A percentile compares a stretch with the other conserved stretches of the same genome.
Conservation (phyloP, 441 rosid genomes). For the Gossypium lobatum region DNA sequence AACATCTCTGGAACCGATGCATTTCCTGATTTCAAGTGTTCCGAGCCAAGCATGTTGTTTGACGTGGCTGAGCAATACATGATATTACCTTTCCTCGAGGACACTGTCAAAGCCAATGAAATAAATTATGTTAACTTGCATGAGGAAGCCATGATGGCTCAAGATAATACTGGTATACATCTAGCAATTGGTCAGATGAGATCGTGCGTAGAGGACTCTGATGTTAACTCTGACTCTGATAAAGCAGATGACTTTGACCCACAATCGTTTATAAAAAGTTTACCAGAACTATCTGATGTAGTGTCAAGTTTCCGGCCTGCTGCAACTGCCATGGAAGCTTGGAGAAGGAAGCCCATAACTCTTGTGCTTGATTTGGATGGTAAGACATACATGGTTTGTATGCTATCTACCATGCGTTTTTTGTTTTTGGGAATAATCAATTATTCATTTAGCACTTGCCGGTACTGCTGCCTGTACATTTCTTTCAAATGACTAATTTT, state of each 20-base stretch:
- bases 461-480: neutral
- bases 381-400: conserved; percentile 24
- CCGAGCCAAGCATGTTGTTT: conserved; percentile 51
- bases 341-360: conserved; percentile 55
- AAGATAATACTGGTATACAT: conserved; percentile 48
- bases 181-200: conserved; percentile 57
- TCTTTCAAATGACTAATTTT: conserved; percentile 7
- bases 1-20: conserved; percentile 37
- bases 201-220: conserved; percentile 44
- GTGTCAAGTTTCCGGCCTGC: conserved; percentile 51
- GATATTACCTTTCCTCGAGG: conserved; percentile 74
- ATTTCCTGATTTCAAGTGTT: conserved; percentile 56
- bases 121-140: conserved; percentile 38
- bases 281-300: conserved; percentile 82
- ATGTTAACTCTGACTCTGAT: conserved; percentile 43
- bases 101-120: conserved; percentile 41
- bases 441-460: neutral
- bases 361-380: conserved; percentile 97
- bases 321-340: conserved; percentile 33
- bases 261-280: conserved; percentile 62
- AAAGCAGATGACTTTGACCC: conserved; percentile 75
- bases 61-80: conserved; percentile 66
- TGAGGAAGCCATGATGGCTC: conserved; percentile 35
- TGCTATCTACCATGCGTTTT: neutral
- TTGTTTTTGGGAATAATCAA: neutral